Conservation (phyloP, 352 stramenopile genomes). For the Hyphochytrium catenoides region DNA sequence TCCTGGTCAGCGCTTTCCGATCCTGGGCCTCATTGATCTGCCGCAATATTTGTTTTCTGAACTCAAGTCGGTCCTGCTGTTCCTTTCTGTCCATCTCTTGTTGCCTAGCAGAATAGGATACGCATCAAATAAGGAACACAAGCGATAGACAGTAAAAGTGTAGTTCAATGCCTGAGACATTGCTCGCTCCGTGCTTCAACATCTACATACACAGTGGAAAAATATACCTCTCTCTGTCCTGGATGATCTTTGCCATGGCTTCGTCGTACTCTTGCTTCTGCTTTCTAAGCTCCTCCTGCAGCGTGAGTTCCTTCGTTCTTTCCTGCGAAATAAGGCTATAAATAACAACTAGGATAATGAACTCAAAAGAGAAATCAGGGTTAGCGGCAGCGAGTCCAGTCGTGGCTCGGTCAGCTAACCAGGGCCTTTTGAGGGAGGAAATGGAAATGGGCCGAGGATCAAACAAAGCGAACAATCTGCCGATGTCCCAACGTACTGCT, state of each 20-base stretch:
- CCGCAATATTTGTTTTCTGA: slow-evolving; percentile 83
- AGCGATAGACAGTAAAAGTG: too few species aligned
- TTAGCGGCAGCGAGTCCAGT: too few species aligned
- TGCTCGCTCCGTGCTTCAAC: slow-evolving; percentile 14
- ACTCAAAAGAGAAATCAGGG: too few species aligned
- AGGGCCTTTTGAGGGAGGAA: too few species aligned
- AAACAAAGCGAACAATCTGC: too few species aligned
- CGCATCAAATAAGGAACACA: too few species aligned
- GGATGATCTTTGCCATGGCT: slow-evolving; percentile 44
- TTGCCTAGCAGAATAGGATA: slow-evolving; percentile 19
- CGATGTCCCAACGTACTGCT: too few species aligned
- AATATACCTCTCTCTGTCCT: slow-evolving; percentile 26
- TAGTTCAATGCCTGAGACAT: too few species aligned
- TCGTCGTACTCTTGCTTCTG: slow-evolving; percentile 68
- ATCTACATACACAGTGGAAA: slow-evolving; percentile 17
- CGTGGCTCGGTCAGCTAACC: too few species aligned
- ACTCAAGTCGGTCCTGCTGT: slow-evolving; percentile 30
- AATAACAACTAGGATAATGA: too few species aligned
- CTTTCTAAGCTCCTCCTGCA: slow-evolving; percentile 52
- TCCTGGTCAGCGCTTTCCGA: slow-evolving; percentile 42
- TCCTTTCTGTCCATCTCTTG: slow-evolving; percentile 36
- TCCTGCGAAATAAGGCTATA: too few species aligned
- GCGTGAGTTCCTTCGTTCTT: slow-evolving; percentile 59
- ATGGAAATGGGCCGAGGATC: too few species aligned
- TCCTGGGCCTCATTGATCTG: slow-evolving; percentile 14